Base-by-base conservation (phyloP, 495 filamentous ascomycete genomes). In the Trichoderma reesei region DNA sequence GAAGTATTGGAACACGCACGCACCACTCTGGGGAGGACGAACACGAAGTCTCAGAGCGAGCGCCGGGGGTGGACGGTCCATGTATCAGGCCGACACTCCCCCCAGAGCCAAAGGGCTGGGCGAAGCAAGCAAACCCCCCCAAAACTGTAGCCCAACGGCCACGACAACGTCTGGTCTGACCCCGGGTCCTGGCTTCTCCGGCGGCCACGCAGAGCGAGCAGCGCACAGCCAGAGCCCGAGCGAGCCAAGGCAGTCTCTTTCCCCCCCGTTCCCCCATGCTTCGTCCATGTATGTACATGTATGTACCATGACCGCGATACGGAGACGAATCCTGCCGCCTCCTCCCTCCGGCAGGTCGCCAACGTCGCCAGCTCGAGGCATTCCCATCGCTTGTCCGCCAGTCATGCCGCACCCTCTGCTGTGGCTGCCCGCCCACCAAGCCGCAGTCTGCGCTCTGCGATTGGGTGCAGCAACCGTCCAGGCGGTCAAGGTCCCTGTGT, bases 401-500 rank as follows among this genome's bases (percentile, higher is more conserved):
- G 44, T 48, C 44, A 18, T 48, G 37, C 37, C 37, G 44, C 16
- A n/a, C n/a, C 51, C 51, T 34, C 5, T 31, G 9, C 18, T 31
- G 20, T 31, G 51, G 51, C 51, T 33, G 51, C 51, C 26, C 31
- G 16, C 51, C 31, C 51, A 56, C 51, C 26, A n/a, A n/a, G 44
- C 44, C 20, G 44, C 44, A n/a, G 44, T 48, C 16, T 18, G 44
- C 44, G 44, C 44, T n/a, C 44, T 48, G 44, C 44, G 16, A 48
- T 48, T 48, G 44, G 44, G 16, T 13, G 16, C 3, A 46, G 46
- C 46, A 51, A 18, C 46, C 51, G 14, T 20, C 51, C 51, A 56
- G 51, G 51, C 51, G 51, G 51, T 56, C 51, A 33, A 14, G 51
- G 6, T n/a, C n/a, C n/a, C 31, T 56, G 51, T 56, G 51, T 56